Evolutionary conservation across 495 filamentous ascomycete genomes (phyloP).

Genomic region (Talaromyces trachyspermus): DNA sequence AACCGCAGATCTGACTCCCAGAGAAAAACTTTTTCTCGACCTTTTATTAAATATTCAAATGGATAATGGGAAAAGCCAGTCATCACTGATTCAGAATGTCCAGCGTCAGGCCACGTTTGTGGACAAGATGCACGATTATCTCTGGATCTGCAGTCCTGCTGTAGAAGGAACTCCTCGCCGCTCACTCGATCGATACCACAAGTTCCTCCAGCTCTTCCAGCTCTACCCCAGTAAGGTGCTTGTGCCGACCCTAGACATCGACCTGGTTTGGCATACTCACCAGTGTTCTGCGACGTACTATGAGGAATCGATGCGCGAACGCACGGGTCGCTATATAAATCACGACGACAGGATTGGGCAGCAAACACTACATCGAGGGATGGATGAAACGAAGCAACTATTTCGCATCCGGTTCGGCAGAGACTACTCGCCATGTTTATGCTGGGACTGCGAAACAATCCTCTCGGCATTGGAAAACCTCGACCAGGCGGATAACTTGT

Average conservation of each 20-base stretch:
- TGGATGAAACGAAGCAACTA: constrained; percentile 11
- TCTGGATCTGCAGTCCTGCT: constrained; percentile 26
- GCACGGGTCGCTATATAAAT: constrained; percentile 12
- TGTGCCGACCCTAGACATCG: constrained; percentile 22
- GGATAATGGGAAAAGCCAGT: not conserved
- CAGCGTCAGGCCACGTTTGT: constrained; percentile 17
- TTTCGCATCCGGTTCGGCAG: constrained; percentile 12
- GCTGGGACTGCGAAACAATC: constrained; percentile 9
- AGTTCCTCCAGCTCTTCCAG: constrained; percentile 23
- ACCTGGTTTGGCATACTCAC: constrained; percentile 38
- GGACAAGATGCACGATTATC: constrained; percentile 18
- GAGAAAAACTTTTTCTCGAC: not conserved
- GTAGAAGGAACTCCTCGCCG: constrained; percentile 18
- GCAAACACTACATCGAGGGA: constrained; percentile 5
- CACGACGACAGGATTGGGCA: constrained; percentile 16
- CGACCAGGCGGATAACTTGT: not conserved
- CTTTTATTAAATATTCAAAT: not conserved
- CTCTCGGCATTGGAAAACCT: constrained; percentile 1
- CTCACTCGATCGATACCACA: constrained; percentile 17
- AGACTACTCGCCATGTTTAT: constrained; percentile 5
- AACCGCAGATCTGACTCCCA: not conserved
- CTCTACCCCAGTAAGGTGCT: constrained; percentile 11
- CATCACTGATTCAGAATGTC: constrained; percentile 8
- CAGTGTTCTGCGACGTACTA: constrained; percentile 25
- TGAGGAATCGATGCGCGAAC: constrained; percentile 4